These are phyloP conservation scores for Cladobotryum protrusum DNA, from an alignment of 2,329 filamentous ascomycete species.

Conservation along the genomic window DNA sequence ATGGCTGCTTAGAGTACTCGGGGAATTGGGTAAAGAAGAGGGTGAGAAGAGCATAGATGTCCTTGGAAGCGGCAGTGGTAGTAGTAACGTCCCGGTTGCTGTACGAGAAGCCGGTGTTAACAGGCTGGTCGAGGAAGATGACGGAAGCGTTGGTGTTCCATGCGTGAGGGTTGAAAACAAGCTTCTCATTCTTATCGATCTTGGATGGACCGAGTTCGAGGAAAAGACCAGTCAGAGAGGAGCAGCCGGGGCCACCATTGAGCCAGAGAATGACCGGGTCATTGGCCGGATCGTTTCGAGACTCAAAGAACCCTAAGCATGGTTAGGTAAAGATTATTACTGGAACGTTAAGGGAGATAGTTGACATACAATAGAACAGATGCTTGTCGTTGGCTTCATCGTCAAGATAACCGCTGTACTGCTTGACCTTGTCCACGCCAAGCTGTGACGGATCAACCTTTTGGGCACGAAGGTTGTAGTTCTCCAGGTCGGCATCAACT, in stretches of 20 bases:
- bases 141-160: conserved; percentile 98
- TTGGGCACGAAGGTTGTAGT: conserved; percentile 85
- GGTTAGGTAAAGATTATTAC: too few species aligned
- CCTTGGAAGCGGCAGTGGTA: conserved; percentile 91
- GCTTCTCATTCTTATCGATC: conserved; percentile 72
- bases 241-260: conserved; percentile 93
- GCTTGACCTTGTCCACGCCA: conserved; percentile 86
- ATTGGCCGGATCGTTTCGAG: conserved; percentile 90
- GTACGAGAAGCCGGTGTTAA: conserved; percentile 97
- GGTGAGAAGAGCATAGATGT: conserved; percentile 89
- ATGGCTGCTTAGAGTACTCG: conserved; percentile 85
- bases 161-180: conserved; percentile 77
- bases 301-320: conserved; percentile 88
- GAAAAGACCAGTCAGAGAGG: conserved; percentile 91
- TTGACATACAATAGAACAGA: conserved; percentile 71
- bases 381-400: conserved; percentile 96
- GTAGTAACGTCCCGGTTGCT: conserved; percentile 81
- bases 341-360: too few species aligned
- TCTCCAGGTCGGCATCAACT: conserved; percentile 73
- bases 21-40: conserved; percentile 99
- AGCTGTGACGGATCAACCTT: conserved; percentile 77
- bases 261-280: conserved; percentile 92
- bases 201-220: conserved; percentile 89
- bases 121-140: conserved; percentile 98
- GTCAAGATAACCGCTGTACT: conserved; percentile 95